Evolutionary conservation across 2,329 filamentous ascomycete genomes (phyloP).

Genomic region (Pezizomycotina sp.): DNA sequence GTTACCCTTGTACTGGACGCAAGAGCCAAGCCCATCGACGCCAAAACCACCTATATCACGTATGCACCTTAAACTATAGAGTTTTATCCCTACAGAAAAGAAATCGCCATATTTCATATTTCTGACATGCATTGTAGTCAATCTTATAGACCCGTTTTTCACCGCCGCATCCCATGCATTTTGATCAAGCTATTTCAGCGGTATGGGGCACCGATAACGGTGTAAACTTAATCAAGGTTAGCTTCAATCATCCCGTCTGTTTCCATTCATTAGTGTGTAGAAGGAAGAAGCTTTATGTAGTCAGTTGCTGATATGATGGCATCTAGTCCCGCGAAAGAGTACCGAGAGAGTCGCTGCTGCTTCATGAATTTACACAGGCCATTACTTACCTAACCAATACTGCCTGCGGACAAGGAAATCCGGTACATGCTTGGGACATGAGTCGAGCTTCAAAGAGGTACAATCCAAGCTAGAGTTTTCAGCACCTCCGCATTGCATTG

Average conservation of each 20-base stretch:
- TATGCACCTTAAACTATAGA: conserved; percentile 5
- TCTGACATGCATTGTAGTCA: conserved; percentile 42
- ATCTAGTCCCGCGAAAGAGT: conserved; percentile 55
- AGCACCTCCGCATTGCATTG: too few species aligned
- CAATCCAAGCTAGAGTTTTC: background rate
- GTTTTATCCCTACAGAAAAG: conserved; percentile 3
- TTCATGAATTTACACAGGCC: conserved; percentile 72
- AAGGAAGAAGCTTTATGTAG: too few species aligned
- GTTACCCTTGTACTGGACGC: conserved; percentile 91
- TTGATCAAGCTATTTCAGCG: conserved; percentile 85
- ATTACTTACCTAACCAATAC: conserved; percentile 86
- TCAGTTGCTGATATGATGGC: background rate
- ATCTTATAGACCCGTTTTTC: conserved; percentile 92
- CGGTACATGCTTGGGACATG: conserved; percentile 98
- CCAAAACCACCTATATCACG: conserved; percentile 87
- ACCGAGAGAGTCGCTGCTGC: conserved; percentile 76
- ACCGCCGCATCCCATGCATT: conserved; percentile 82
- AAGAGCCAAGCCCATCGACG: conserved; percentile 85
- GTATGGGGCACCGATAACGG: conserved; percentile 83
- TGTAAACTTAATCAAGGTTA: conserved; percentile 73
- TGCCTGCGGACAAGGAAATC: conserved; percentile 70
- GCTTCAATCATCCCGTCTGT: background rate
- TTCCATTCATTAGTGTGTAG: background rate
- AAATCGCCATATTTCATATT: too few species aligned
- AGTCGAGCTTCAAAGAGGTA: conserved; percentile 71